phyloP scores from a whole-genome alignment of 192 early-diverging fungal genomes.

The Coemansia guatemalensis region DNA sequence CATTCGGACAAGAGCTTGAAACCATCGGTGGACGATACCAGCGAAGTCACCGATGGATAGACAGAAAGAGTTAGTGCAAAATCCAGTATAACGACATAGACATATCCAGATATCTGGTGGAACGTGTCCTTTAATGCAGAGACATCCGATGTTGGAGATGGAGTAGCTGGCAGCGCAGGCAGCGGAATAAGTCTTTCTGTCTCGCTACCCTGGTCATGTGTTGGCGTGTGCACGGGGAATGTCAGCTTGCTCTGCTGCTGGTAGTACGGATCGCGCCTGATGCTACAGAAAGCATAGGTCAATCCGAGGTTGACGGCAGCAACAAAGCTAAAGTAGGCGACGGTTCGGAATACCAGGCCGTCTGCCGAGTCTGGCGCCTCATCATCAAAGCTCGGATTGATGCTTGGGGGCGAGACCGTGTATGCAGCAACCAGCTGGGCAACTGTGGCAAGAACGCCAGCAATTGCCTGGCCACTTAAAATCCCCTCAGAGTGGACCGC shows the following conservation, averaged over 20 bases:
- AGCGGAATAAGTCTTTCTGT: conserved; percentile 26
- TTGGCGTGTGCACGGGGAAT: background rate
- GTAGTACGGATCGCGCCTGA: conserved; percentile 41
- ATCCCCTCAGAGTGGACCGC: conserved; percentile 69
- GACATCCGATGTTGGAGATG: conserved; percentile 13
- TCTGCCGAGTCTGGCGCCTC: background rate
- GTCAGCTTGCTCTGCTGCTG: conserved; percentile 41
- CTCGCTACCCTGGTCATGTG: conserved; percentile 15
- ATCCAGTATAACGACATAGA: conserved; percentile 57
- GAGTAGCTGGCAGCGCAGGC: conserved; percentile 1
- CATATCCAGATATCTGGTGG: conserved; percentile 49
- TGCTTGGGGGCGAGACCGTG: conserved; percentile 23
- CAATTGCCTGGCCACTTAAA: conserved; percentile 64
- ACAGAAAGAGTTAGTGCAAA: conserved; percentile 69
- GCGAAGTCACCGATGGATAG: conserved; percentile 73
- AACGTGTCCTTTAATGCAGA: conserved; percentile 35
- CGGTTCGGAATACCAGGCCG: conserved; percentile 31
- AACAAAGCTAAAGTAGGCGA: conserved; percentile 54
- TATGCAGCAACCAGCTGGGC: conserved; percentile 65
- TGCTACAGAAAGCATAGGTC: conserved; percentile 27
- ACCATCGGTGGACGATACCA: conserved; percentile 57
- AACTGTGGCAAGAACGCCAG: conserved; percentile 65
- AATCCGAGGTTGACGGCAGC: conserved; percentile 29
- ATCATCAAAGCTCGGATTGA: background rate
- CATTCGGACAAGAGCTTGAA: conserved; percentile 46